Evolutionary conservation across 768 basidiomycete genomes (phyloP).

Genomic region (Mycena rebaudengoi): DNA sequence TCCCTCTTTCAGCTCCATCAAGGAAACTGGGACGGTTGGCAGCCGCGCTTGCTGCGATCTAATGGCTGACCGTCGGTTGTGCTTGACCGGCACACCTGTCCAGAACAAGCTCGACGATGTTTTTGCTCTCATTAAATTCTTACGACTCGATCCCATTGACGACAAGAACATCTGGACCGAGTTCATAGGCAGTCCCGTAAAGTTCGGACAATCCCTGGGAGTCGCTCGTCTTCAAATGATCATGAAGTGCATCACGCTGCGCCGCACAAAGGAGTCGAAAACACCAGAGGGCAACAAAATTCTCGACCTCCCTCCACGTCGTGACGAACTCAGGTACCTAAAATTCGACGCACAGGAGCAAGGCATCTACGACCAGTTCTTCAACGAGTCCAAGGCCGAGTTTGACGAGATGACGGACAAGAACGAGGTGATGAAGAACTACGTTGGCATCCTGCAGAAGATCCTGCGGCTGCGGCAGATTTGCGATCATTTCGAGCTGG

Average conservation of each 20-base stretch:
- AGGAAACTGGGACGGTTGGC: slow-evolving; percentile 93
- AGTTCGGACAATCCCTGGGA: slow-evolving; percentile 89
- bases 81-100: slow-evolving; percentile 97
- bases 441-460: slow-evolving; percentile 96
- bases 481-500: slow-evolving; percentile 94
- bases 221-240: slow-evolving; percentile 94
- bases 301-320: slow-evolving; percentile 88
- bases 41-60: slow-evolving; percentile 96
- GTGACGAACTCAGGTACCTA: slow-evolving; percentile 86
- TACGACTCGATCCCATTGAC: slow-evolving; percentile 90
- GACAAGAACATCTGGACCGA: slow-evolving; percentile 95
- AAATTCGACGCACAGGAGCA: slow-evolving; percentile 86
- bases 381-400: slow-evolving; percentile 89
- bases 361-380: slow-evolving; percentile 88
- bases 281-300: slow-evolving; percentile 84
- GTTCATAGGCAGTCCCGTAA: slow-evolving; percentile 91
- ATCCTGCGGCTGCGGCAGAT: slow-evolving; percentile 96
- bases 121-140: slow-evolving; percentile 95
- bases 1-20: slow-evolving; percentile 84
- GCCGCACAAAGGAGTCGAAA: slow-evolving; percentile 93
- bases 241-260: slow-evolving; percentile 96
- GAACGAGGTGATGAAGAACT: slow-evolving; percentile 97
- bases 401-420: slow-evolving; percentile 87
- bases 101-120: slow-evolving; percentile 99
- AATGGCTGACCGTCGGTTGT: slow-evolving; percentile 90